Evolutionary conservation across 495 filamentous ascomycete species (phyloP), one percentile per base, ranked within the genome.

Genomic region (Aspergillus carlsbadensis): DNA sequence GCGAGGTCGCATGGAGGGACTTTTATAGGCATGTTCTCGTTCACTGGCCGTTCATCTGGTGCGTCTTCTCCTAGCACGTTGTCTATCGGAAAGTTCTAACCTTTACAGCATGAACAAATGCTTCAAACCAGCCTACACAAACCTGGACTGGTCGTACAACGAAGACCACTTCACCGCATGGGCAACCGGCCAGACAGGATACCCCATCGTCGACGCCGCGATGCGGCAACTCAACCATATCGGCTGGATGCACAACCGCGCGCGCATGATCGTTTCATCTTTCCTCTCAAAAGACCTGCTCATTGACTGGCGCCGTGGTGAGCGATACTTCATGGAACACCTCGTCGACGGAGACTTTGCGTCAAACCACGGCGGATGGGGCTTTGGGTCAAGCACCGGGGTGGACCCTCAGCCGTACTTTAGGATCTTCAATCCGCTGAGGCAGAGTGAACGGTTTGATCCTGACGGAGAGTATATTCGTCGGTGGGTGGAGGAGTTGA

Each of bases 361-460:
- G 1, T 88, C 84, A 36, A 97, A 97, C 63, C 93, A 93, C 63
- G 90, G 92, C 20, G 92, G 92, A 0, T 96, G 92, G 92, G 92
- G 92, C 0, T 96, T 92, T 67, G 81, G 81, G 14, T 84, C 87
- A 0, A 85, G 80, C 10, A 88, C 89, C 1, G 92, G 92, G 11
- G 91, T 93, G 0, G 92, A 96, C 68, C 90, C 92, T 2, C 91
- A 96, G 72, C 91, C 92, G 0, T 96, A 93, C 63, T 96, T 96
- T 60, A 80, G 90, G 2, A 88, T 97, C 56, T 96, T 97, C 69
- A 97, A 96, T 66, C 92, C 92, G 5, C 61, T 87, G 17, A 71
- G 90, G 54, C 92, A 97, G 75, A 89, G 88, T 64, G 89, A 93
- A 78, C 91, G 86, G 72, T 96, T 80, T 52, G 83, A 86, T 61